Conservation (phyloP, 2,329 filamentous ascomycete species). For the Arachnopeziza araneosa region DNA sequence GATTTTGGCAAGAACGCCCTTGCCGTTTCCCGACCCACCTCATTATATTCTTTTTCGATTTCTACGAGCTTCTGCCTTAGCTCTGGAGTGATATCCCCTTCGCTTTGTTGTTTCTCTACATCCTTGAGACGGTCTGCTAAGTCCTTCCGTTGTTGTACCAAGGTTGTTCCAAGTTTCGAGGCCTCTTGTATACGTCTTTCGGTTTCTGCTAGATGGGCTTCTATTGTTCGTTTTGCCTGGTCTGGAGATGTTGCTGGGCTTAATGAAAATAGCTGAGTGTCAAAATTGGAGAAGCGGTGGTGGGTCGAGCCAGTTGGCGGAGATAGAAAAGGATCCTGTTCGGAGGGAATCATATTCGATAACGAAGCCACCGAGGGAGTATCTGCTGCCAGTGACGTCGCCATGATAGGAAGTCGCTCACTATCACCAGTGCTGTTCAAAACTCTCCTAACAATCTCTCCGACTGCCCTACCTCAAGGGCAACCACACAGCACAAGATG, state of each 20-base stretch:
- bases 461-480: background rate
- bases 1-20: slow-evolving; percentile 84
- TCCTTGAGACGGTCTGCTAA: slow-evolving; percentile 77
- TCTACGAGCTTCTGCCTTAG: slow-evolving; percentile 77
- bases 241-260: slow-evolving; percentile 73
- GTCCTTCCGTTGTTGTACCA: slow-evolving; percentile 82
- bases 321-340: slow-evolving; percentile 53
- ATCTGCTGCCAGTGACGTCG: slow-evolving; percentile 23
- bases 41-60: slow-evolving; percentile 91
- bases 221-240: slow-evolving; percentile 81
- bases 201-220: slow-evolving; percentile 89
- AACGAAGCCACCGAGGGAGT: slow-evolving; percentile 22
- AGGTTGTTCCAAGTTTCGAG: slow-evolving; percentile 78
- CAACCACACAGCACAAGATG: background rate
- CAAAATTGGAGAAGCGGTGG: slow-evolving; percentile 79
- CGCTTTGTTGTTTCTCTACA: slow-evolving; percentile 70
- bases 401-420: slow-evolving; percentile 18
- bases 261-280: slow-evolving; percentile 71
- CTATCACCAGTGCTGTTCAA: background rate
- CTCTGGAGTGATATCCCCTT: slow-evolving; percentile 76
- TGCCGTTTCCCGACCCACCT: slow-evolving; percentile 84
- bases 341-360: slow-evolving; percentile 12
- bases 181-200: slow-evolving; percentile 88
- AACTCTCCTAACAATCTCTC: background rate
- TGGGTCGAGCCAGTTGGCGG: slow-evolving; percentile 46